These are phyloP conservation scores for Diaporthe vexans DNA, from an alignment of 2,329 filamentous ascomycete species.

Conservation along the genomic window DNA sequence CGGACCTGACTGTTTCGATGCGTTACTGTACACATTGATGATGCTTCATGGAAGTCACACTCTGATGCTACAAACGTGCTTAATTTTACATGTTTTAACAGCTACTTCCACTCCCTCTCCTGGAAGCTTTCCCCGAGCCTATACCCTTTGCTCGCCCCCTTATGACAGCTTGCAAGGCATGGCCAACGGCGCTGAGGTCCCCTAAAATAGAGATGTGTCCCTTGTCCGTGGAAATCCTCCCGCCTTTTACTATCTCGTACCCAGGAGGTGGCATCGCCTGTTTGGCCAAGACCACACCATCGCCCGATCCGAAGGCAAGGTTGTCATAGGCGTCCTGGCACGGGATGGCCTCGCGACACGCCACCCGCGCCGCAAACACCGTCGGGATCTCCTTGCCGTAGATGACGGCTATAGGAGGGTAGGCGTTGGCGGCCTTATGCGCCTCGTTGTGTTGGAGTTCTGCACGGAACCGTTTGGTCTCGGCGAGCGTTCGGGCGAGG, in stretches of 20 bases:
- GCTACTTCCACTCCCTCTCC: not conserved
- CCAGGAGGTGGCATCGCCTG: conserved; percentile 89
- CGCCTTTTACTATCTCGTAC: conserved; percentile 80
- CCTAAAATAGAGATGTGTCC: conserved; percentile 91
- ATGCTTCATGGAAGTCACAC: not conserved
- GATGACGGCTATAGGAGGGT: conserved; percentile 86
- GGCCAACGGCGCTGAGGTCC: conserved; percentile 85
- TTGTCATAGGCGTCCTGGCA: conserved; percentile 87
- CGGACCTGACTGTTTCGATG: not conserved
- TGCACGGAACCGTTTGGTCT: conserved; percentile 80
- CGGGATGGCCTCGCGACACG: conserved; percentile 79
- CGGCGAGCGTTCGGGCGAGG: conserved; percentile 79
- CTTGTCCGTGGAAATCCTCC: conserved; percentile 82
- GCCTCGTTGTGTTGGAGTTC: conserved; percentile 75
- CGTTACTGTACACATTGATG: conserved; percentile 2
- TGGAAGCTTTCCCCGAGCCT: conserved; percentile 65
- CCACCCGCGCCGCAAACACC: conserved; percentile 84
- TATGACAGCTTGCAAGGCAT: conserved; percentile 77
- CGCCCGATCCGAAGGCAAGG: conserved; percentile 86
- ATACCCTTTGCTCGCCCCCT: conserved; percentile 80
- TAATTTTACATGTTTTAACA: conserved; percentile 15
- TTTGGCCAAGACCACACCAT: conserved; percentile 88
- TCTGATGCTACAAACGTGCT: not conserved
- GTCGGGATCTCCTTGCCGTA: conserved; percentile 92
- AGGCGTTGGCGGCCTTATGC: conserved; percentile 76